These are phyloP conservation scores for Pulveroboletus ravenelii DNA, from an alignment of 768 basidiomycete species.

Conservation along the genomic window DNA sequence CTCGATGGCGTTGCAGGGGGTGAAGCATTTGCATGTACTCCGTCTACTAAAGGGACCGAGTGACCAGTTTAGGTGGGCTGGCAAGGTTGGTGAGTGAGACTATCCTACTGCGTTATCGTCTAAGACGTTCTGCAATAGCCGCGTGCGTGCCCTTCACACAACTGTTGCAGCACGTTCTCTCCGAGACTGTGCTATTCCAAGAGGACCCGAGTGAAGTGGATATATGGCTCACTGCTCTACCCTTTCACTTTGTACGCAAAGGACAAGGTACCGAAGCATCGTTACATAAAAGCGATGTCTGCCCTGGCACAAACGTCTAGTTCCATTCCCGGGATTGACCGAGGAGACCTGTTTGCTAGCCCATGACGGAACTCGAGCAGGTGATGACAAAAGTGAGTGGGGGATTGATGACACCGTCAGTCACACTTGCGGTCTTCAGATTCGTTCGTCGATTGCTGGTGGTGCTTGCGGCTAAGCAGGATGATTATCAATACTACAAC, in stretches of 20 bases:
- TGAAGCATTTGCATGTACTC: slow-evolving; percentile 74
- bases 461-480: slow-evolving; percentile 51
- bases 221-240: slow-evolving; percentile 70
- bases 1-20: slow-evolving; percentile 38
- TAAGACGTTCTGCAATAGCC: slow-evolving; percentile 50
- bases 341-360: slow-evolving; percentile 42
- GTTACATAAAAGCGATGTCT: slow-evolving; percentile 73
- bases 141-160: slow-evolving; percentile 49
- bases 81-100: slow-evolving; percentile 57
- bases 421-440: slow-evolving; percentile 55
- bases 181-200: slow-evolving; percentile 73
- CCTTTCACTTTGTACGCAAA: slow-evolving; percentile 35
- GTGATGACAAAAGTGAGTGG: too few relatives aligned
- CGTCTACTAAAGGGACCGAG: slow-evolving; percentile 61
- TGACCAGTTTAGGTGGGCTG: slow-evolving; percentile 76
- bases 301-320: slow-evolving; percentile 24
- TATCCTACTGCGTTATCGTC: background rate
- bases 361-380: too few relatives aligned
- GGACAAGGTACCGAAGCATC: slow-evolving; percentile 41
- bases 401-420: slow-evolving; percentile 51
- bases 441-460: slow-evolving; percentile 64
- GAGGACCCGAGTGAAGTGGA: slow-evolving; percentile 66
- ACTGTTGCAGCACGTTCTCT: slow-evolving; percentile 63
- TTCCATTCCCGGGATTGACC: slow-evolving; percentile 5
- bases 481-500: slow-evolving; percentile 33